A percentile compares a stretch with the other conserved stretches of the same genome.
These are phyloP conservation scores for Xylaria flabelliformis DNA, from an alignment of 495 filamentous ascomycete species.

Conservation along the genomic window DNA sequence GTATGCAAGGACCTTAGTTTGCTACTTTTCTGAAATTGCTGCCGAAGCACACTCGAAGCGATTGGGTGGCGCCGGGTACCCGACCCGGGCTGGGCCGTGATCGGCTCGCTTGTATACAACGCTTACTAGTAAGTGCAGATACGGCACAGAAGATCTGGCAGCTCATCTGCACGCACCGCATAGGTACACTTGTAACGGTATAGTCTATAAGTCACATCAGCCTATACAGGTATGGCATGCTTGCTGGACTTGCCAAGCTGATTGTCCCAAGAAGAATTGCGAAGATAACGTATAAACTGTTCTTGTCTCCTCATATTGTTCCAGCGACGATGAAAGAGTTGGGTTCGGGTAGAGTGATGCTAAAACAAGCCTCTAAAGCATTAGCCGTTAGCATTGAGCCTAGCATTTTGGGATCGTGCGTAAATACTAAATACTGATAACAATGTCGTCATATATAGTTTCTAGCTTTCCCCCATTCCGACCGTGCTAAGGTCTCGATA, in stretches of 20 bases:
- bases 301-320: background rate
- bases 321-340: background rate
- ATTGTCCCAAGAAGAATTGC: background rate
- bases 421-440: background rate
- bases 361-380: background rate
- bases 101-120: constrained; percentile 3
- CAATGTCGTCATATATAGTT: background rate
- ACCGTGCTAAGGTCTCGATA: background rate
- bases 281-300: background rate
- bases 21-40: background rate
- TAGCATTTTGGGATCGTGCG: background rate
- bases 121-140: constrained; percentile 2
- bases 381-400: background rate
- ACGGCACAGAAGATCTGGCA: background rate
- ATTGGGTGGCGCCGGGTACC: background rate
- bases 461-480: background rate
- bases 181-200: background rate
- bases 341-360: background rate
- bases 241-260: background rate
- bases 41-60: background rate
- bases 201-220: background rate
- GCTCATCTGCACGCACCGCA: constrained; percentile 9
- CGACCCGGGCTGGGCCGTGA: background rate
- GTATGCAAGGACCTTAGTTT: constrained; percentile 4
- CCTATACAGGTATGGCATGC: constrained; percentile 3